Percentiles rank a stretch among this genome's conserved stretches.
Evolutionary conservation across 1,284 basidiomycete genomes (phyloP).

Genomic region (Irpex sp.): DNA sequence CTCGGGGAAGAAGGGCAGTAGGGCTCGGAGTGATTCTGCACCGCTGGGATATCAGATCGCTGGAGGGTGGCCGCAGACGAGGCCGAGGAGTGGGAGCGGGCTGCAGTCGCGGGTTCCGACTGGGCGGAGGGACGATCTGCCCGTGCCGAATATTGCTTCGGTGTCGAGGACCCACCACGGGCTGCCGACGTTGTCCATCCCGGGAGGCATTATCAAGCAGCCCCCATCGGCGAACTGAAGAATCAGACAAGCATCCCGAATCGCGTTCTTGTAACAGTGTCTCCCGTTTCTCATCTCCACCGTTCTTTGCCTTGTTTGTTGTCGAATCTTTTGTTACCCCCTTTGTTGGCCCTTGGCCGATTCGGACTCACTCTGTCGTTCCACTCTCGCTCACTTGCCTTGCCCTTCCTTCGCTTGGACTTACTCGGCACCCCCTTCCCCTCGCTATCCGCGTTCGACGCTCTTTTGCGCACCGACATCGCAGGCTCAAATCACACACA

Average conservation of each 20-base stretch:
- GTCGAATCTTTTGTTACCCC: neutral
- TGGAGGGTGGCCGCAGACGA: slow-evolving; percentile 28
- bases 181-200: slow-evolving; percentile 27
- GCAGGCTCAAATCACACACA: no score
- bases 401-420: neutral
- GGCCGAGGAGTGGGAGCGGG: slow-evolving; percentile 38
- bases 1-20: slow-evolving; percentile 31
- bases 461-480: neutral
- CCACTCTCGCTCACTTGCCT: neutral
- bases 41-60: slow-evolving; percentile 39
- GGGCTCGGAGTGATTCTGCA: slow-evolving; percentile 46
- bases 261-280: neutral
- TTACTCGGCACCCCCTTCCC: neutral
- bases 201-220: slow-evolving; percentile 9
- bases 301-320: neutral
- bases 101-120: slow-evolving; percentile 13
- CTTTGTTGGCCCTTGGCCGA: neutral
- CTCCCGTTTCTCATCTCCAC: no score
- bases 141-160: slow-evolving; percentile 25
- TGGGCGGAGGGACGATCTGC: slow-evolving; percentile 22
- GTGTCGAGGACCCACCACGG: slow-evolving; percentile 18
- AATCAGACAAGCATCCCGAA: neutral
- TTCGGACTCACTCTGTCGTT: neutral
- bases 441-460: neutral
- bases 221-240: slow-evolving; percentile 1